These are phyloP conservation scores for Xylaria bambusicola DNA, from an alignment of 495 filamentous ascomycete genomes.

Conservation along the genomic window DNA sequence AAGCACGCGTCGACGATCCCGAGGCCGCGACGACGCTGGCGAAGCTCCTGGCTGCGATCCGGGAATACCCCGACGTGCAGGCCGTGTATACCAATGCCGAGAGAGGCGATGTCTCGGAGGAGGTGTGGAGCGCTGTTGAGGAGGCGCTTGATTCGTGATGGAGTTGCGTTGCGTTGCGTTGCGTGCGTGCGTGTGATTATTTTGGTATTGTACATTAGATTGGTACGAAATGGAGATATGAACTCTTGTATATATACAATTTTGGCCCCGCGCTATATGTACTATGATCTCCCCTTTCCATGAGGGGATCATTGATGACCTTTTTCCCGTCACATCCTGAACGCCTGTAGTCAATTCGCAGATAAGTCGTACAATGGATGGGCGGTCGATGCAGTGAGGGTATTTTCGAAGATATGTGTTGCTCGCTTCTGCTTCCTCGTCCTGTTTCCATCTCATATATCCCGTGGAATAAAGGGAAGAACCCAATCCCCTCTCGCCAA, in stretches of 20 bases:
- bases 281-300: background rate
- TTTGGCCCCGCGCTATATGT: background rate
- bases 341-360: background rate
- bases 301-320: background rate
- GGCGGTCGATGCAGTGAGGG: too few species aligned
- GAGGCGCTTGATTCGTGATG: constrained; percentile 45
- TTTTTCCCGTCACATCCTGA: background rate
- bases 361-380: too few species aligned
- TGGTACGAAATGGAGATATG: constrained; percentile 23
- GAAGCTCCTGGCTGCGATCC: constrained; percentile 54
- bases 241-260: constrained; percentile 14
- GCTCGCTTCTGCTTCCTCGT: too few species aligned
- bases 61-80: constrained; percentile 65
- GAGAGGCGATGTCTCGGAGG: constrained; percentile 45
- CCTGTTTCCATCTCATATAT: too few species aligned
- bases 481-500: too few species aligned
- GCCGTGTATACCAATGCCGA: constrained; percentile 67
- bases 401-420: too few species aligned
- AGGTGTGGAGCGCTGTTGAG: constrained; percentile 52
- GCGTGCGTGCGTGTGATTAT: constrained; percentile 11
- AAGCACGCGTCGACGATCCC: constrained; percentile 54
- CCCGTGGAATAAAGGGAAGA: too few species aligned
- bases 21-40: constrained; percentile 55
- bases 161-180: background rate
- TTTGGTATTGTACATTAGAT: constrained; percentile 22